Evolutionary conservation across 345 rosid genomes (phyloP).

Genomic region (Camelina laxa): DNA sequence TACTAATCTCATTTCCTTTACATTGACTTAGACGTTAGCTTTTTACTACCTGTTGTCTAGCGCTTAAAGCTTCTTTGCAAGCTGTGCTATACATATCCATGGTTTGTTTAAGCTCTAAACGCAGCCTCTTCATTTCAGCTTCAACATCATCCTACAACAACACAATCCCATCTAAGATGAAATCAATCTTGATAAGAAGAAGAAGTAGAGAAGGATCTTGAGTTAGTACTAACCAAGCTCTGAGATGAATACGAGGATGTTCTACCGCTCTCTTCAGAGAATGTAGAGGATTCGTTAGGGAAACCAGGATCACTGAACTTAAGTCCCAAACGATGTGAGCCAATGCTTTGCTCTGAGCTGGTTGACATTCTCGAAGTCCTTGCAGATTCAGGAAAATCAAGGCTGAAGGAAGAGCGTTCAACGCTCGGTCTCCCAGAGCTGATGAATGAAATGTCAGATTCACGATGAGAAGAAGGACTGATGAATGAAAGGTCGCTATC

Average conservation of each 20-base stretch:
- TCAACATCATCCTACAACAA: slow-evolving; percentile 76
- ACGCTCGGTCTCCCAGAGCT: slow-evolving; percentile 78
- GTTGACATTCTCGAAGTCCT: slow-evolving; percentile 57
- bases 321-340: slow-evolving; percentile 55
- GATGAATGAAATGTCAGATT: slow-evolving; percentile 78
- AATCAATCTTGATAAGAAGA: background rate
- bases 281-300: slow-evolving; percentile 48
- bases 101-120: slow-evolving; percentile 85
- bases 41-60: slow-evolving; percentile 67
- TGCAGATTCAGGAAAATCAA: slow-evolving; percentile 58
- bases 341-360: slow-evolving; percentile 67
- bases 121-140: slow-evolving; percentile 86
- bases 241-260: slow-evolving; percentile 70
- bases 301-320: slow-evolving; percentile 54
- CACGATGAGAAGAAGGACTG: slow-evolving; percentile 43
- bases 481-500: slow-evolving; percentile 77
- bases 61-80: slow-evolving; percentile 84
- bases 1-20: background rate
- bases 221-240: slow-evolving; percentile 52
- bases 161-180: slow-evolving; percentile 13
- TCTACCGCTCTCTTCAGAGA: slow-evolving; percentile 63
- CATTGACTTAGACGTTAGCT: background rate
- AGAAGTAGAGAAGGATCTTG: background rate
- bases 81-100: slow-evolving; percentile 91
- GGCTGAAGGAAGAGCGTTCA: slow-evolving; percentile 57